Evolutionary conservation across 352 stramenopile species (phyloP).

Genomic region (Thalassiosira exigua): DNA sequence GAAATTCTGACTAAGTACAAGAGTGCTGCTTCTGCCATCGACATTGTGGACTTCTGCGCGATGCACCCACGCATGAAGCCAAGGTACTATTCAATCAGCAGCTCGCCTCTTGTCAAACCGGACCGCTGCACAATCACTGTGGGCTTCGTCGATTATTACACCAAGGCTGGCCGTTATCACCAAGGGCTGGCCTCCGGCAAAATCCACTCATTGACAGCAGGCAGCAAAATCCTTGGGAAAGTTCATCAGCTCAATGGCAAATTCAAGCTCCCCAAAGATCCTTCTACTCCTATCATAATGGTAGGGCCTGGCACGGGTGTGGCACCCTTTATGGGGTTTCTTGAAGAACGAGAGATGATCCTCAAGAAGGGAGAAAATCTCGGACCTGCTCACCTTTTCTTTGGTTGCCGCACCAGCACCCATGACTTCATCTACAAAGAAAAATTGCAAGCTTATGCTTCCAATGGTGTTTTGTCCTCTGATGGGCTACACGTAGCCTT

Average conservation of each 20-base stretch:
- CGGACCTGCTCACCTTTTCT: constrained; percentile 89
- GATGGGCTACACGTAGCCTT: constrained; percentile 91
- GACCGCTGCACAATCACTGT: too few relatives aligned
- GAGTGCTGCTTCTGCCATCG: too few relatives aligned
- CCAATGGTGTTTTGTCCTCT: constrained; percentile 83
- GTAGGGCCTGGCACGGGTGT: constrained; percentile 96
- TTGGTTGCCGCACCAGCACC: constrained; percentile 89
- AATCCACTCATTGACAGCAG: too few relatives aligned
- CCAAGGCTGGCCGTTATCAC: too few relatives aligned
- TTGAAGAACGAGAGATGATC: constrained; percentile 72
- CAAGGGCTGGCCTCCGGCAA: too few relatives aligned
- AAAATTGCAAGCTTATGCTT: constrained; percentile 86
- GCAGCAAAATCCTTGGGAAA: too few relatives aligned
- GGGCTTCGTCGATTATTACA: too few relatives aligned
- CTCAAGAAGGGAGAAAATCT: constrained; percentile 66
- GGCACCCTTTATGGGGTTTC: constrained; percentile 95
- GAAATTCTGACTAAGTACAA: too few relatives aligned
- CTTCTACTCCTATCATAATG: constrained; percentile 89
- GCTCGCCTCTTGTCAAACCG: too few relatives aligned
- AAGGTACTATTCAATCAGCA: too few relatives aligned
- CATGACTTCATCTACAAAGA: constrained; percentile 93
- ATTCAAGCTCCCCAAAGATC: constrained; percentile 88
- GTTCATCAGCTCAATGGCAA: constrained; percentile 89
- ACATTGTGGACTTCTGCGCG: too few relatives aligned
- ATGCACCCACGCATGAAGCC: too few relatives aligned